Evolutionary conservation across 306 rosid genomes (phyloP).

Genomic region (Fragaria ananassa): DNA sequence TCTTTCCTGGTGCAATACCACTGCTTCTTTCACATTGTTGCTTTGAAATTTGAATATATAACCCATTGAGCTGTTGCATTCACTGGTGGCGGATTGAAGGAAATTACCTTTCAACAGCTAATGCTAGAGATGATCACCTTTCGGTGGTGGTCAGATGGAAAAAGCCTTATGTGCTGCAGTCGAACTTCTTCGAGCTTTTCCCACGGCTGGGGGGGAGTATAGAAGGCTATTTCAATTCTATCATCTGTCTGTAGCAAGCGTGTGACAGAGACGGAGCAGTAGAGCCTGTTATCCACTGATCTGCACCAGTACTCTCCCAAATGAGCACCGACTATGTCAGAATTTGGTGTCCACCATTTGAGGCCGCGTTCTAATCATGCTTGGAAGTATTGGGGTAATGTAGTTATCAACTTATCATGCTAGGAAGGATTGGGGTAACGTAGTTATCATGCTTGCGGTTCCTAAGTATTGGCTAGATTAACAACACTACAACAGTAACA

Average conservation of each 20-base stretch:
- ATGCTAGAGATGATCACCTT: neutral
- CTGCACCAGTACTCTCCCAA: neutral
- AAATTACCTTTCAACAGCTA: too few species aligned
- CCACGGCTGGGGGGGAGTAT: neutral
- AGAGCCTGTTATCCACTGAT: slow-evolving; percentile 34
- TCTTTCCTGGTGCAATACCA: neutral
- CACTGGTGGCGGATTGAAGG: neutral
- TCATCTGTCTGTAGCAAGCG: slow-evolving; percentile 40
- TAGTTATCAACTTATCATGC: neutral
- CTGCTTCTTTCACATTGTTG: neutral
- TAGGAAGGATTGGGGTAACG: neutral
- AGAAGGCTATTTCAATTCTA: neutral
- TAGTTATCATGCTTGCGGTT: neutral
- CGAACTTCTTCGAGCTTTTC: neutral
- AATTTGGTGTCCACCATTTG: neutral
- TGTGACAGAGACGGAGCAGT: slow-evolving; percentile 44
- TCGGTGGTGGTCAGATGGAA: neutral
- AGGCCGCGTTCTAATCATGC: neutral
- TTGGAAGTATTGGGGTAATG: neutral
- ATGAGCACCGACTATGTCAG: neutral
- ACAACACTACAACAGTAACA: neutral
- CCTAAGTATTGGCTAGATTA: neutral
- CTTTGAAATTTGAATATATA: neutral
- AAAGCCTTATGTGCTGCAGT: neutral
- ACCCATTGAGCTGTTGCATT: neutral